Evolutionary conservation across 352 stramenopile genomes (phyloP).

Genomic region (Phytopythium oedochilum): DNA sequence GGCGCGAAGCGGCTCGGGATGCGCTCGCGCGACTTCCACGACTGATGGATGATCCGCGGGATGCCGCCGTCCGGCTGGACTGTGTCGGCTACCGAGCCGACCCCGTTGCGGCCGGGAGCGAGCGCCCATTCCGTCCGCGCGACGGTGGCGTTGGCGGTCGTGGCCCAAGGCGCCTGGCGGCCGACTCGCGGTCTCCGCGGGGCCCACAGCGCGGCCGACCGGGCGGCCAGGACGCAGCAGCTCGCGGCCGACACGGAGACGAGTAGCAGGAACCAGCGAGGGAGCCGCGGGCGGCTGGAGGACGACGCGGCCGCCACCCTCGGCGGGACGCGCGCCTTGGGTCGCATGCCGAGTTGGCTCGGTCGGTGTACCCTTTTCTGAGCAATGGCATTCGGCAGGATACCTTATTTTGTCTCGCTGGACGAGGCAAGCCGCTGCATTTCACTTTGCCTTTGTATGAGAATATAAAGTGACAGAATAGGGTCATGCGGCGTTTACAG

Average conservation of each 20-base stretch:
- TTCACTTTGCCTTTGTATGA: too few relatives aligned
- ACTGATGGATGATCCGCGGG: conserved; percentile 52
- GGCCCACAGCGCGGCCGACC: not conserved
- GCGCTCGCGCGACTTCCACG: conserved; percentile 32
- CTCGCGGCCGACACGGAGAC: conserved; percentile 13
- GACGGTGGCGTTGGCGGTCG: too few relatives aligned
- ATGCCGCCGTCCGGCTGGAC: conserved; percentile 13
- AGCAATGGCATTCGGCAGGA: not conserved
- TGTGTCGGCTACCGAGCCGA: too few relatives aligned
- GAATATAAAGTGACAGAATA: too few relatives aligned
- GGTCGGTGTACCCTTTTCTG: not conserved
- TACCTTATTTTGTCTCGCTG: too few relatives aligned
- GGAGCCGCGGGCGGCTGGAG: not conserved
- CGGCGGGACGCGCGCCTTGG: not conserved
- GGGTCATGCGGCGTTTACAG: too few relatives aligned
- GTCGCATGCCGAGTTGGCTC: not conserved
- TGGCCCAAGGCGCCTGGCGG: too few relatives aligned
- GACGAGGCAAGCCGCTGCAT: too few relatives aligned
- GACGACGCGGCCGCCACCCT: not conserved
- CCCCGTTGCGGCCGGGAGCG: too few relatives aligned
- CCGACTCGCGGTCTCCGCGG: conserved; percentile 2
- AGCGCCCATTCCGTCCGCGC: too few relatives aligned
- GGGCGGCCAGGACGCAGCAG: conserved; percentile 10
- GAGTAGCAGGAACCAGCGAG: conserved; percentile 14
- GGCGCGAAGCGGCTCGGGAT: conserved; percentile 42